Base-by-base conservation (phyloP, 352 stramenopile genomes). In the Pythium sp. region DNA sequence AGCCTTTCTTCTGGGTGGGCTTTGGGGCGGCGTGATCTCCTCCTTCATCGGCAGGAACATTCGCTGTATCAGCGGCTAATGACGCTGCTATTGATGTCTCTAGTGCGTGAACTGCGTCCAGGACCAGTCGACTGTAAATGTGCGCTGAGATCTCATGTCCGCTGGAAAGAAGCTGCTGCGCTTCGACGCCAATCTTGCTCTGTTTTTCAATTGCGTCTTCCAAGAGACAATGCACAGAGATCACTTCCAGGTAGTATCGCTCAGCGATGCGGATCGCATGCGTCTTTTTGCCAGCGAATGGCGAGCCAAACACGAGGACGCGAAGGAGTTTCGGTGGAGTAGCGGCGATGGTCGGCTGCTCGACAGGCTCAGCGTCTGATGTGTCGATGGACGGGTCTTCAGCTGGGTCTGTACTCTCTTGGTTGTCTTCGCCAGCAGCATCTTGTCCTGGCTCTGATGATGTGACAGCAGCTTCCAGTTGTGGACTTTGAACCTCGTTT, bases 231-330 rank as follows among this genome's bases (percentile, higher is more conserved):
- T 91, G 76, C 20, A 86, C 73, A 15, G 84, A 92, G 18, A 92
- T 38, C 30, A 86, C 41, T 12, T 58, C 60, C 38, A 94, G 63
- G 32, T 89, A 74, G 67, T 88, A 88, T 24, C 70, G 80, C 14
- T 77, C 70, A 0, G 81, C 78, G 3, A 92, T 66, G n/a, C 73
- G 71, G 36, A 74, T 74, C 22, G 79, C 73, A 68, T 90, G 82
- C 0, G 77, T 89, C 26, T 71, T 70, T 55, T 90, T 92, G 6
- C 84, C 84, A 53, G 81, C 72, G 68, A 91, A 92, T 18, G 82
- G 80, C 58, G 78, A 78, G 0, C 82, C 82, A 47, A 87, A 81
- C 2, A 92, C 65, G 8, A 92, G 65, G 36, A 92, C 76, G 14
- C 80, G 73, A n/a, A 92, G 72, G 14, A 68, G 22, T 38, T 43